Evolutionary conservation across 75 land plant genomes (phyloP).

Genomic region (Larix kaempferi): DNA sequence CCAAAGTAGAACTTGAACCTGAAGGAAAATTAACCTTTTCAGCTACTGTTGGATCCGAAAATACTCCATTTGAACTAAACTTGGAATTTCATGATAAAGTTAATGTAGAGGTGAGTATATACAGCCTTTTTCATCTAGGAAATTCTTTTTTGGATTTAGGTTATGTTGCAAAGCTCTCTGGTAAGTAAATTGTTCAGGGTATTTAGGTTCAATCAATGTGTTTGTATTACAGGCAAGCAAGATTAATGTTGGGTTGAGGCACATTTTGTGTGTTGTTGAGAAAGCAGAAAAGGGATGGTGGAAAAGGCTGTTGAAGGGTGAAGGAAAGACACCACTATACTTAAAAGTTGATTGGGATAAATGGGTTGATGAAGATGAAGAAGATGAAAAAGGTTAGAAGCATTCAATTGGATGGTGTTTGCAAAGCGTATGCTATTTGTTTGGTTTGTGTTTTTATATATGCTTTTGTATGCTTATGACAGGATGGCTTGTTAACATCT

Average conservation of each 20-base stretch:
- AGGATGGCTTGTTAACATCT: neutral
- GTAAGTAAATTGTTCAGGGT: neutral
- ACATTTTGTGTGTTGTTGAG: constrained; percentile 67
- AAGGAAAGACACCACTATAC: constrained; percentile 76
- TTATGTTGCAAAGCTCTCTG: neutral
- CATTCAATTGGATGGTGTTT: neutral
- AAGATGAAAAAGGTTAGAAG: constrained; percentile 43
- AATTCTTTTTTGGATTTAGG: neutral
- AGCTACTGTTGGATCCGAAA: constrained; percentile 65
- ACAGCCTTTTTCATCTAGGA: neutral
- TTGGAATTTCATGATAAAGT: constrained; percentile 72
- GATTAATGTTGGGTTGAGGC: constrained; percentile 71
- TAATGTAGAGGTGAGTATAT: constrained; percentile 61
- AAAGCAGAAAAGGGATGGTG: constrained; percentile 92
- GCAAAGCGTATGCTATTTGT: neutral
- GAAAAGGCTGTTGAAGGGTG: constrained; percentile 68
- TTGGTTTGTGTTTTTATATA: neutral
- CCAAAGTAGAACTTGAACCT: constrained; percentile 82
- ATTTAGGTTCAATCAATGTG: neutral
- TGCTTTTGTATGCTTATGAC: neutral
- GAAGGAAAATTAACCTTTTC: constrained; percentile 81
- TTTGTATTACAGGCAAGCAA: constrained; percentile 69
- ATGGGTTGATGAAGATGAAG: constrained; percentile 98
- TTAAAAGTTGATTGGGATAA: constrained; percentile 93
- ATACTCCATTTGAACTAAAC: constrained; percentile 54